Percentiles rank a stretch among this genome's conserved stretches.
phyloP scores from a whole-genome alignment of 1,284 basidiomycete species.

The Cryptococcus sp. region DNA sequence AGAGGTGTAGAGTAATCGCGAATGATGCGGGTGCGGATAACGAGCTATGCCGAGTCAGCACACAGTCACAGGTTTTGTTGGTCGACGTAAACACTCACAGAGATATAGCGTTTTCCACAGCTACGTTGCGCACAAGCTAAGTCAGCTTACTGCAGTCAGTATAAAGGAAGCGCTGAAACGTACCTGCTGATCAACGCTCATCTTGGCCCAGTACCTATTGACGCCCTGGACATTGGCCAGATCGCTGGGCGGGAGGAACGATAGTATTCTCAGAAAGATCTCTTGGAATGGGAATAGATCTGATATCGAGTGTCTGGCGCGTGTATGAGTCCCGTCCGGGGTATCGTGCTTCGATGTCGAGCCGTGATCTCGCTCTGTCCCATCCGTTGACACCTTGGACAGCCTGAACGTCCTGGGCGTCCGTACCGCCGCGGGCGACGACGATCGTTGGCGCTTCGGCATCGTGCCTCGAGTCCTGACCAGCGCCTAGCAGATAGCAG shows the following conservation, averaged over 20 bases:
- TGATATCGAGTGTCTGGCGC: conserved; percentile 9
- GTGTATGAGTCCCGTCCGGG: not conserved
- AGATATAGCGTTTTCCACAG: conserved; percentile 50
- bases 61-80: not conserved
- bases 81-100: conserved; percentile 19
- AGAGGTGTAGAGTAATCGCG: conserved; percentile 32
- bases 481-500: too few relatives aligned
- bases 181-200: conserved; percentile 49
- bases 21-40: conserved; percentile 50
- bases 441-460: conserved; percentile 19
- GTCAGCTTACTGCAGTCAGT: conserved; percentile 5
- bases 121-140: conserved; percentile 13
- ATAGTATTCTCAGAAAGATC: conserved; percentile 51
- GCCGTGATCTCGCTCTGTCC: too few relatives aligned
- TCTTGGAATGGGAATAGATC: conserved; percentile 48
- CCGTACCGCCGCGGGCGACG: conserved; percentile 1
- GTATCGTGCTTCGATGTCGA: not conserved
- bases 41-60: conserved; percentile 22
- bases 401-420: not conserved
- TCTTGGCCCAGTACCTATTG: conserved; percentile 43
- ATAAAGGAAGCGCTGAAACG: conserved; percentile 11
- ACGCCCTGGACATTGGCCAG: conserved; percentile 46
- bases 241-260: conserved; percentile 39
- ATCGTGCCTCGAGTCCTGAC: not conserved
- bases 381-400: not conserved